Base-by-base conservation (phyloP, 2,329 filamentous ascomycete species). In the Leptographium galeiforme region DNA sequence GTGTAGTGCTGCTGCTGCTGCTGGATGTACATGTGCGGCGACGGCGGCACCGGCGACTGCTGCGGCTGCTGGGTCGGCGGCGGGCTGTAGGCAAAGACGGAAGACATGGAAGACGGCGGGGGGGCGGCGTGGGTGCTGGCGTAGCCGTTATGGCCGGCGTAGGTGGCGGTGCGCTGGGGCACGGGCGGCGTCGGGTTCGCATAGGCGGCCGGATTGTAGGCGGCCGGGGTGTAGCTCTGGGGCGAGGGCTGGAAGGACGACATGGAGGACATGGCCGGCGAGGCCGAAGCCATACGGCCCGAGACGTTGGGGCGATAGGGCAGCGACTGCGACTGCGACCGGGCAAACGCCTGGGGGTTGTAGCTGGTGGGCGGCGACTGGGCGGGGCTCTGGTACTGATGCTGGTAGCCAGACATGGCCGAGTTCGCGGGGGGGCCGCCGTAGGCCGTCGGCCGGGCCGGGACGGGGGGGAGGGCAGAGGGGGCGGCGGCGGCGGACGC, bases 311-410 rank as follows among this genome's bases (percentile, higher is more conserved):
- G 32, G 68, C 67, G 57, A 69, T 70, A 56, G 70, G 72, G 54
- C 72, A 74, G 44, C 8, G 69, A 68, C n/a, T 72, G 72, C 30
- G 77, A 78, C 55, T 77, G 76, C 38, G 76, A 72, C 53, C 76
- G 72, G 53, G 69, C 71, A 64, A 80, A 91, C 40, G 72, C 64
- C 85, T 61, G 60, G 78, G 87, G 86, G 63, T 90, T 91, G 67
- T 90, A 91, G 45, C 77, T 66, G 25, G 72, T 61, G 8, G 74
- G 71, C 57, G 75, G 68, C 56, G 71, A 61, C 54, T 71, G 66
- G 55, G 73, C 70, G 57, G 75, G 66, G 55, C 70, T 66, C 58
- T 75, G 70, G 61, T 75, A 75, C 57, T 74, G 70, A 57, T 77
- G 72, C 57, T 77, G 72, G 62, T 79, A 76, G 62, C 76, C 70